Evolutionary conservation across 306 rosid genomes (phyloP), one percentile per base, ranked within the genome.

Genomic region (Geum urbanum): DNA sequence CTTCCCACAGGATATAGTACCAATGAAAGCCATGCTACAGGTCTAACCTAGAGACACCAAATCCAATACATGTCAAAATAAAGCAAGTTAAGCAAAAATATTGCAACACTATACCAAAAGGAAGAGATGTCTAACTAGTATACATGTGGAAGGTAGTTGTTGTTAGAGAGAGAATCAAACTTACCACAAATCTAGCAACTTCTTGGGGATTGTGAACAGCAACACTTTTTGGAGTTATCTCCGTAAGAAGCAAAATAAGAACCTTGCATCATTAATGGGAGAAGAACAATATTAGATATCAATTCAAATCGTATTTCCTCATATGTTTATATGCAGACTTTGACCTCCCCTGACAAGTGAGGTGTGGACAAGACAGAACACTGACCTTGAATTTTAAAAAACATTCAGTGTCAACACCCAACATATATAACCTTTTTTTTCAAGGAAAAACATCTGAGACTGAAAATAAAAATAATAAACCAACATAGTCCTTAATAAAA

Each of bases 11-110:
- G 99, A 75, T 95, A 95, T 76, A 95, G 73, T 58, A 95, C 83
- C 79, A 95, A 53, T 19, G 99, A 91, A 79, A 95, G 99, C 97
- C 99, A 95, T 8, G 99, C 99, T 84, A 95, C 99, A 69, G 99
- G 99, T 79, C 97, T 84, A 82, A 91, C 99, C 99, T 95, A 83
- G 75, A 78, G 81, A 82, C 77, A 80, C 77, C 61, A 72, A 63
- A 77, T 63, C 58, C 47, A 58, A 49, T 54, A 72, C 44, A 70
- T 22, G 74, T 74, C 70, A n/a, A 32, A 69, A 37, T 55, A 79
- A 72, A 15, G 43, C 11, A 61, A 64, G 24, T 66, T 71, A 69
- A 50, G 54, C 52, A 67, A 13, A 61, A 76, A 24, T 52, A 72
- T 12, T 43, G 59, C 65, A 19, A 6, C 43, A 41, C 18, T 43